A percentile compares a stretch with the other conserved stretches of the same genome.
Conservation (phyloP, 78 protist species). For the Chrysochromulina parva region DNA sequence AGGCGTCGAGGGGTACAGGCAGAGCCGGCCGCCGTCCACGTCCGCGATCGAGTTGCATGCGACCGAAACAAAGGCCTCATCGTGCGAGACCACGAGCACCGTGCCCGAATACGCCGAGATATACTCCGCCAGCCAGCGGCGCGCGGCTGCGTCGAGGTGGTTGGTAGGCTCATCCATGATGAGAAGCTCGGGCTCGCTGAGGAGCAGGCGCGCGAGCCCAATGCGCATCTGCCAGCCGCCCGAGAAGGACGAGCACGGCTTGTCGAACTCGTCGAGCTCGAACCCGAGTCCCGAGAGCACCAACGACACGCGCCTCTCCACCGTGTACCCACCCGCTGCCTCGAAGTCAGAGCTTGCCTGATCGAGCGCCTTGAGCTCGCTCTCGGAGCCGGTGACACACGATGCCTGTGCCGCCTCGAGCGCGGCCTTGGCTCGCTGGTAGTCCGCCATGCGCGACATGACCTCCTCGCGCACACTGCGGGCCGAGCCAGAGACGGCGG, state of each 20-base stretch:
- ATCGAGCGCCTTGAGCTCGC: not conserved
- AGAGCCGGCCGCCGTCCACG: too few species aligned
- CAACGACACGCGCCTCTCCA: not conserved
- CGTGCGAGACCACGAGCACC: too few species aligned
- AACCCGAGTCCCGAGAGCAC: slow-evolving; percentile 40
- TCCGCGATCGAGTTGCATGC: too few species aligned
- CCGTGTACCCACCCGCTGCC: not conserved
- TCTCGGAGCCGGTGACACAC: not conserved
- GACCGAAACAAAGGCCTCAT: too few species aligned
- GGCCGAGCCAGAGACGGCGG: not conserved
- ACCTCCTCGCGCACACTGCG: not conserved
- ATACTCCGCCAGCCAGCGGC: not conserved
- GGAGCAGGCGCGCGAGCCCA: not conserved
- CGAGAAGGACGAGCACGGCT: not conserved
- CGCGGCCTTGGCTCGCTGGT: not conserved
- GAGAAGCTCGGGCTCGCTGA: not conserved
- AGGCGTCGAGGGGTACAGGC: too few species aligned
- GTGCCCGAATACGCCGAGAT: too few species aligned
- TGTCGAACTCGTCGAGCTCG: not conserved
- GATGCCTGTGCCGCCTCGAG: not conserved
- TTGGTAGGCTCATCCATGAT: slow-evolving; percentile 8
- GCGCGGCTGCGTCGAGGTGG: not conserved
- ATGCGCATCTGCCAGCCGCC: slow-evolving; percentile 26
- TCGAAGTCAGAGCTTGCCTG: not conserved
- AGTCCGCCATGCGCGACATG: not conserved